Percentiles rank a stretch among this genome's conserved stretches.
phyloP scores from a whole-genome alignment of 1,139 yeast species.

The Diutina pseudorugosa region DNA sequence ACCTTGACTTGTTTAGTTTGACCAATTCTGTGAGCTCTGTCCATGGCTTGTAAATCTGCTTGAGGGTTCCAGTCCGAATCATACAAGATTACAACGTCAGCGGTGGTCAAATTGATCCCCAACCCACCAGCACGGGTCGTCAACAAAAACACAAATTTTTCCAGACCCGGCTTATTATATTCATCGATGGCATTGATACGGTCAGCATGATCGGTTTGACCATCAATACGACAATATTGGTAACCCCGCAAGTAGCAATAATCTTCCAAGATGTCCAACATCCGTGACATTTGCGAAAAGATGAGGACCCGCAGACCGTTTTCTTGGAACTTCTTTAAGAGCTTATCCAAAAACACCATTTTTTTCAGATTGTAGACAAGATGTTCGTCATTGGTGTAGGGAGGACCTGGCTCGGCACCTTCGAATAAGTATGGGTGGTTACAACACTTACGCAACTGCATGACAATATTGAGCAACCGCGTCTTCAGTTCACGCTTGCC shows the following conservation, averaged over 20 bases:
- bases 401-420: conserved; percentile 99
- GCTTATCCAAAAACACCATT: conserved; percentile 78
- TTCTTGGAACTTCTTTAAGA: conserved; percentile 55
- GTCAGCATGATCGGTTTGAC: conserved; percentile 89
- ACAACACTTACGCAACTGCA: conserved; percentile 95
- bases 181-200: conserved; percentile 89
- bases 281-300: conserved; percentile 90
- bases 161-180: conserved; percentile 71
- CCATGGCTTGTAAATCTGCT: conserved; percentile 98
- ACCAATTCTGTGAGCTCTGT: conserved; percentile 96
- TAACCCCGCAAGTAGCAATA: conserved; percentile 78
- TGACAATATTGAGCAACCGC: conserved; percentile 78
- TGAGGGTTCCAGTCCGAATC: conserved; percentile 99
- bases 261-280: conserved; percentile 86
- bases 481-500: conserved; percentile 89
- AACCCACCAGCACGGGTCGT: conserved; percentile 99
- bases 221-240: conserved; percentile 88
- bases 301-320: conserved; percentile 87
- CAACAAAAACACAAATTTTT: conserved; percentile 71
- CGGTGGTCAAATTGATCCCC: conserved; percentile 88
- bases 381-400: conserved; percentile 93
- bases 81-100: conserved; percentile 79
- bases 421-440: conserved; percentile 95
- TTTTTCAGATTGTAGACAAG: conserved; percentile 80
- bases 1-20: conserved; percentile 94